Base-by-base conservation (phyloP, 768 basidiomycete genomes). In the Serendipita sp. region DNA sequence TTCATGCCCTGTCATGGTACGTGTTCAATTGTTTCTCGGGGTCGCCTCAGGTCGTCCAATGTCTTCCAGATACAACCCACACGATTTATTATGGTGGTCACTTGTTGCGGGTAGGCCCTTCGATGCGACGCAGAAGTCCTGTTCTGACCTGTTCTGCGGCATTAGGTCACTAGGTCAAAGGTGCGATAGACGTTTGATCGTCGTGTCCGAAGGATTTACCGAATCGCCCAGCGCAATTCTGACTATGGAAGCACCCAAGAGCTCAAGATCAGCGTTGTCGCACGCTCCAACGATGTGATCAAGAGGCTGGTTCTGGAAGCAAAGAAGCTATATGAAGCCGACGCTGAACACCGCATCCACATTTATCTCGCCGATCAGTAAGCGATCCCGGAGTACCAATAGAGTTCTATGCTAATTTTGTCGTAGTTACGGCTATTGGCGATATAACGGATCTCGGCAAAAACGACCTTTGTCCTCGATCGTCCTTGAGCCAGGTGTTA, bases 401-500 rank as follows among this genome's bases (percentile, higher is more conserved):
- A 56, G 46, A 46, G 37, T 54, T 38, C 64, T 30, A 45, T 58
- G 65, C 41, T 37, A 38, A 48, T 66, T 56, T 45, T 60, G 38
- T 68, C 87, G 86, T 54, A 81, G 84, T 7, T 86, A 86, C 70
- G 81, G 80, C 1, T 84, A 84, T 70, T 93, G 91, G 91, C 79
- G 88, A 65, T 91, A 88, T 86, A 92, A 89, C 69, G 90, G 89
- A 47, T 87, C 89, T 3, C 80, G 89, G 58, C 88, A 91, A 70
- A 93, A 93, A 74, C 81, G 90, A 37, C 90, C 91, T 0, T 86
- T 93, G 86, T 88, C 86, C 70, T 92, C 89, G n/a, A 92, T 93
- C 67, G 89, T 92, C 13, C 79, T 92, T 10, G 89, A 92, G 69
- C 88, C 89, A 3, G 89, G 88, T 47, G 88, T 92, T 7, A 91